Evolutionary conservation across 257 asterid species (phyloP).

Genomic region (Nicotiana tomentosiformis): DNA sequence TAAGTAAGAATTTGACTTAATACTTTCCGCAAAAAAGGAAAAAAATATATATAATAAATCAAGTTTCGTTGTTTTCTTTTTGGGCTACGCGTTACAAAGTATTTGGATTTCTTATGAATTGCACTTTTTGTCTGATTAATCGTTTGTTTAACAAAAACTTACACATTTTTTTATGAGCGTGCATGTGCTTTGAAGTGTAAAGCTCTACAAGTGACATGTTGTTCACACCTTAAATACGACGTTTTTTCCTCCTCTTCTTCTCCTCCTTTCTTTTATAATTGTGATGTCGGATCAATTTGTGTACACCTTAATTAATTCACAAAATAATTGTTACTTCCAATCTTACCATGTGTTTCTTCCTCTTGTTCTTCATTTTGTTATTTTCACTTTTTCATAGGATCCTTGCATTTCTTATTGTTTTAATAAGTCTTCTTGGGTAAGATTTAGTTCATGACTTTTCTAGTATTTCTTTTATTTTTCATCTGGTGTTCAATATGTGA

Average conservation of each 20-base stretch:
- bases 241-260: background rate
- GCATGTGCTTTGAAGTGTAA: slow-evolving; percentile 4
- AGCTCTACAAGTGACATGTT: background rate
- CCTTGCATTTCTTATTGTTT: too few species aligned
- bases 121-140: background rate
- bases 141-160: background rate
- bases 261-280: too few species aligned
- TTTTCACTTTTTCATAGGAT: too few species aligned
- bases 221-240: background rate
- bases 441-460: too few species aligned
- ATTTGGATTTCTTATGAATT: background rate
- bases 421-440: too few species aligned
- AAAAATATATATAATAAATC: background rate
- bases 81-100: slow-evolving; percentile 8
- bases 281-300: too few species aligned
- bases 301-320: fast-evolving
- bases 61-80: slow-evolving; percentile 2
- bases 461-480: too few species aligned
- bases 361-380: too few species aligned
- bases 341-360: too few species aligned
- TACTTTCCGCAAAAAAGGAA: background rate
- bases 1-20: background rate
- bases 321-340: too few species aligned
- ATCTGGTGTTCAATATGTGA: too few species aligned
- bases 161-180: background rate